Conservation (phyloP, 495 filamentous ascomycete species). For the Xylaria flabelliformis region DNA sequence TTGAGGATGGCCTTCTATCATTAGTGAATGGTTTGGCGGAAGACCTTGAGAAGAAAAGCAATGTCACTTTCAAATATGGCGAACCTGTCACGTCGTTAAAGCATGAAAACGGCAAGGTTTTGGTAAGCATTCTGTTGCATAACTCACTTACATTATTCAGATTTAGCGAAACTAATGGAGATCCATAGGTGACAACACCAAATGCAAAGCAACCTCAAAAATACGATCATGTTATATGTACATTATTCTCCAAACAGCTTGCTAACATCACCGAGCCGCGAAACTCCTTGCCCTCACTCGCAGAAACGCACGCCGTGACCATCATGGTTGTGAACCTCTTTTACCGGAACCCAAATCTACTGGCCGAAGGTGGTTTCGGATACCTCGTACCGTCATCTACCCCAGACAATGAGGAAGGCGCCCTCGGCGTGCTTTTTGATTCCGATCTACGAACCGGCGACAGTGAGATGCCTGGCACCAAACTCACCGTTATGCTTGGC, state of each 20-base stretch:
- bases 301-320: constrained; percentile 69
- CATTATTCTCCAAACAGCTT: constrained; percentile 63
- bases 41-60: constrained; percentile 51
- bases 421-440: constrained; percentile 92
- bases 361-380: constrained; percentile 76
- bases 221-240: constrained; percentile 74
- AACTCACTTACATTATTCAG: background rate
- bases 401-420: constrained; percentile 80
- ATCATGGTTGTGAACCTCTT: constrained; percentile 94
- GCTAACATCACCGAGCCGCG: constrained; percentile 47
- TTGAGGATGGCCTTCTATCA: constrained; percentile 64
- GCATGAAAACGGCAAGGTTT: constrained; percentile 29
- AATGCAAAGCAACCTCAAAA: constrained; percentile 24
- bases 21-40: constrained; percentile 56
- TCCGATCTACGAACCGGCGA: constrained; percentile 60
- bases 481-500: constrained; percentile 93
- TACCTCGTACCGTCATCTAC: constrained; percentile 83
- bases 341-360: constrained; percentile 68
- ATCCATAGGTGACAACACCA: constrained; percentile 40
- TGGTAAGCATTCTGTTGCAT: constrained; percentile 26
- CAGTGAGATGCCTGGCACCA: constrained; percentile 65
- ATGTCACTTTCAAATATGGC: constrained; percentile 60
- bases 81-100: constrained; percentile 47
- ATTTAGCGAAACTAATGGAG: constrained; percentile 4
- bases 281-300: constrained; percentile 55